A percentile compares a stretch with the other conserved stretches of the same genome.
Conservation (phyloP, 129 eudicot species). For the Lactuca saligna region DNA sequence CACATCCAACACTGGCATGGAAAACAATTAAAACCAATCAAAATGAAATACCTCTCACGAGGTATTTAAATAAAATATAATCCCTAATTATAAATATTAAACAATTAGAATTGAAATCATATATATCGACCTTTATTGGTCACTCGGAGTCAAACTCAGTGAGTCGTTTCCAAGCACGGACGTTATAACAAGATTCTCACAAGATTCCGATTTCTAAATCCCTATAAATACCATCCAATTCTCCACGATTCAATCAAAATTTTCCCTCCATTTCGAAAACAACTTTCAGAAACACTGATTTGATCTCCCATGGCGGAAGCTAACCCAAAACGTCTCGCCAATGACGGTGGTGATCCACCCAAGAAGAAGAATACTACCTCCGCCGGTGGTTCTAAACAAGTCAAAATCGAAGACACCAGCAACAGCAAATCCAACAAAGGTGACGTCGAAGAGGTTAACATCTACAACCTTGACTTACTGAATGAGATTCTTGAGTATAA, state of each 20-base stretch:
- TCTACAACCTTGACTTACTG: not conserved
- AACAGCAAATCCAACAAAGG: not conserved
- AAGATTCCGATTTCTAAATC: not conserved
- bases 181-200: not conserved
- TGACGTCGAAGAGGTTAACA: not conserved
- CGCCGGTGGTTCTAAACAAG: not conserved
- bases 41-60: no score
- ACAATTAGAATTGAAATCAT: no score
- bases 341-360: not conserved
- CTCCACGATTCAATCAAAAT: not conserved
- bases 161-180: not conserved
- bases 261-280: not conserved
- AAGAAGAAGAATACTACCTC: not conserved
- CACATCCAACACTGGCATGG: no score
- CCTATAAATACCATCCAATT: not conserved
- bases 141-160: not conserved
- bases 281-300: not conserved
- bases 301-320: not conserved
- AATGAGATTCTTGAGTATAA: not conserved
- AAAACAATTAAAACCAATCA: no score
- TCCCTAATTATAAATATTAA: no score
- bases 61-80: no score
- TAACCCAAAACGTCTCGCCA: not conserved
- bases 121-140: not conserved
- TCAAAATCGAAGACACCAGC: not conserved